Base-by-base conservation (phyloP, 345 rosid species). In the Arabidopsis suecica region DNA sequence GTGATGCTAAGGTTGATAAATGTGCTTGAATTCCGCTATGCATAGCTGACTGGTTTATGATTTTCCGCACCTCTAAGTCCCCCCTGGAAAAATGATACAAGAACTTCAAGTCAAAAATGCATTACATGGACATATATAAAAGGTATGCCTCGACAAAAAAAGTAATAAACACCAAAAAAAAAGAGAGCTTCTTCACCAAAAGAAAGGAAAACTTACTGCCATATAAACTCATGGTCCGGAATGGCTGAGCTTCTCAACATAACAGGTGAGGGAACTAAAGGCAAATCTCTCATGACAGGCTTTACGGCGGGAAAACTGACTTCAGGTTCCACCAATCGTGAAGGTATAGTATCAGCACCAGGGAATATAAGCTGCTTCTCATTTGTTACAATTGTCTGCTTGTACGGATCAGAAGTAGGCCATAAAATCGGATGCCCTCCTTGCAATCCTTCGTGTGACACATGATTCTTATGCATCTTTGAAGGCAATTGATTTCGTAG, bases 11-110 rank as follows among this genome's bases (percentile, higher is more conserved):
- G 44, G 84, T 78, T 72, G 98, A 87, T 58, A 87, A 72, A 71
- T 93, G 89, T 25, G 96, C 98, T 86, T 95, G 99, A 72, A 95
- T 77, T 75, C 99, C 99, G 68, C 85, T 75, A 65, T 77, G 85
- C 58, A 82, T 58, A 45, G 83, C 88, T 10, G 81, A 69, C 66
- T 65, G 49, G 61, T 82, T 85, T 71, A 83, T 88, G 63, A 78
- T 78, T 78, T 83, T 83, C 61, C 73, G 75, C 69, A 96, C 85
- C 83, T 89, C 91, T 72, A 96, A 84, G 54, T 74, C 81, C 9
- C 99, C 99, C 80, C 99, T 96, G 82, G 65, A 62, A 47, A 54
- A 81, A 68, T 50, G 72, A 78, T 23, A 77, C 48, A 73, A 66
- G 41, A 59, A 4, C 8, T 78, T 25, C 57, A 42, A 20, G 18